phyloP scores from a whole-genome alignment of 2,329 filamentous ascomycete genomes.

The Graphium sp. region DNA sequence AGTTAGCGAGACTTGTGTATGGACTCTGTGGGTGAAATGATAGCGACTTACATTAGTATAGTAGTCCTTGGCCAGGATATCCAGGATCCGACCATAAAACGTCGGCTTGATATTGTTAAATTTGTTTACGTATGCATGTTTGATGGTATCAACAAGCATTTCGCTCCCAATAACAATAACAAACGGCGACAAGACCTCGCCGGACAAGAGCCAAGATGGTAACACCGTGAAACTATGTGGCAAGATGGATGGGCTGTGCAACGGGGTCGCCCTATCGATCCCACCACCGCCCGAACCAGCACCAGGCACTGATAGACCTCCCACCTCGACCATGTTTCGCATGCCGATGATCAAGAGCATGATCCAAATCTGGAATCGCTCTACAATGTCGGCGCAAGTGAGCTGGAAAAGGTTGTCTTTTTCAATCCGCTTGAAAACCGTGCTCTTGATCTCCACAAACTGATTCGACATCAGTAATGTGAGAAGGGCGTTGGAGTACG shows the following conservation, averaged over 20 bases:
- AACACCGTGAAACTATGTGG: conserved; percentile 84
- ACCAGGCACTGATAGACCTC: conserved; percentile 53
- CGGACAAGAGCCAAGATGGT: conserved; percentile 59
- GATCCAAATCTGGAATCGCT: conserved; percentile 93
- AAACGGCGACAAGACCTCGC: conserved; percentile 84
- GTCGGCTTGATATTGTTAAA: conserved; percentile 94
- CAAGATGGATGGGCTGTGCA: conserved; percentile 57
- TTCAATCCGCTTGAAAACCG: conserved; percentile 96
- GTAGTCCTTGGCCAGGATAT: conserved; percentile 93
- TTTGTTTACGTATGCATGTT: conserved; percentile 95
- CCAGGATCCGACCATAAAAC: conserved; percentile 78
- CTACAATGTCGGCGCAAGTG: conserved; percentile 90
- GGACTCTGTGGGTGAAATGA: not conserved
- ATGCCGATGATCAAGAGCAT: conserved; percentile 94
- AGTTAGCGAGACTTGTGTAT: conserved; percentile 5
- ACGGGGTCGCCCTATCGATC: conserved; percentile 29
- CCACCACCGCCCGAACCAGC: conserved; percentile 23
- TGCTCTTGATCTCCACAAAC: conserved; percentile 97
- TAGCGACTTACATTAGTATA: conserved; percentile 61
- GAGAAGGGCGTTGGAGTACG: conserved; percentile 88
- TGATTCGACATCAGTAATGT: conserved; percentile 92
- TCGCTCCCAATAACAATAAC: conserved; percentile 88
- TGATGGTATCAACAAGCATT: conserved; percentile 92
- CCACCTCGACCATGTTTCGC: conserved; percentile 90
- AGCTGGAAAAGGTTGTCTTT: conserved; percentile 96